phyloP scores from a whole-genome alignment of 805 yeast genomes.

The Candida anglica region DNA sequence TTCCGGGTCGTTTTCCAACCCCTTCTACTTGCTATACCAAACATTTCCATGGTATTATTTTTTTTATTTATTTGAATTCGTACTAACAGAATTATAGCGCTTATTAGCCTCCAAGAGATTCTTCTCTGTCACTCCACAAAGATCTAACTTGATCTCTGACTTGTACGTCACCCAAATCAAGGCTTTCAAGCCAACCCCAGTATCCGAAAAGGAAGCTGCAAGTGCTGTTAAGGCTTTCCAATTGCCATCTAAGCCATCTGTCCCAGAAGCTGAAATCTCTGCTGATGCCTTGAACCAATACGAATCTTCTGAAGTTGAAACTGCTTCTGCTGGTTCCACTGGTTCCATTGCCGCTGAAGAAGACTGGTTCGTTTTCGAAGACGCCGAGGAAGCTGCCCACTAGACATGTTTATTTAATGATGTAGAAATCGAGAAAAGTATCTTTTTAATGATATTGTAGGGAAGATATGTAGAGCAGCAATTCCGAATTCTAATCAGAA shows the following conservation, averaged over 20 bases:
- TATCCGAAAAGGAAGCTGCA: slow-evolving; percentile 71
- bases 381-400: slow-evolving; percentile 55
- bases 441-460: neutral
- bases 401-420: slow-evolving; percentile 13
- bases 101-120: slow-evolving; percentile 32
- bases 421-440: neutral
- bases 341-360: slow-evolving; percentile 47
- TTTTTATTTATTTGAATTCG: no score
- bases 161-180: slow-evolving; percentile 84
- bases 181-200: slow-evolving; percentile 80
- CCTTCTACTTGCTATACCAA: no score
- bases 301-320: slow-evolving; percentile 72
- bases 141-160: slow-evolving; percentile 69
- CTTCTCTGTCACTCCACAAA: slow-evolving; percentile 39
- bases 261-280: slow-evolving; percentile 68
- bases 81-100: slow-evolving; percentile 17
- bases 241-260: slow-evolving; percentile 72
- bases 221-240: slow-evolving; percentile 79
- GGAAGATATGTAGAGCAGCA: no score
- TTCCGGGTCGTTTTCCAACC: no score
- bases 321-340: slow-evolving; percentile 30
- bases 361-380: slow-evolving; percentile 81
- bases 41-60: no score
- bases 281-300: slow-evolving; percentile 67
- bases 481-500: no score